These are phyloP conservation scores for Salvia splendens DNA, from an alignment of 257 asterid genomes.

Conservation along the genomic window DNA sequence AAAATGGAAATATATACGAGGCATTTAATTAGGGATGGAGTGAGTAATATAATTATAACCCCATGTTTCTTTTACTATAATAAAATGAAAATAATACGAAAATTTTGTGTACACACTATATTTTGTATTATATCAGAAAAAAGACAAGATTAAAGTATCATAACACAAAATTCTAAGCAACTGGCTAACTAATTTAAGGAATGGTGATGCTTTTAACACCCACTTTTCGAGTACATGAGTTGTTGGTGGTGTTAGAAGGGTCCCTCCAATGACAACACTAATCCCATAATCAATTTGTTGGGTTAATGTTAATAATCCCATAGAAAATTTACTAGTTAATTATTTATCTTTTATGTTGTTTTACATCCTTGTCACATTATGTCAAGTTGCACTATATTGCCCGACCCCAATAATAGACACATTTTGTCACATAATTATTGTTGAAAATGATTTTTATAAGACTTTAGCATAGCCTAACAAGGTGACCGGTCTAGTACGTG, in stretches of 20 bases:
- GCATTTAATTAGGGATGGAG: too few species aligned
- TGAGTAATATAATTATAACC: too few species aligned
- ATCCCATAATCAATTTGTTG: constrained; percentile 18
- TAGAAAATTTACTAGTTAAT: not conserved
- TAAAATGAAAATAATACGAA: too few species aligned
- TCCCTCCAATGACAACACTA: constrained; percentile 28
- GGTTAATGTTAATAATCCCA: not conserved
- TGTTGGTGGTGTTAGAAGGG: constrained; percentile 26
- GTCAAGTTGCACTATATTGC: constrained; percentile 23
- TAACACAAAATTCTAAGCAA: not conserved
- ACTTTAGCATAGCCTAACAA: constrained; percentile 23
- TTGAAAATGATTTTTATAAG: constrained; percentile 26
- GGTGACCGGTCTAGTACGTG: constrained; percentile 31
- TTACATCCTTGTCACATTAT: constrained; percentile 24
- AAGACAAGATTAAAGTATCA: not conserved
- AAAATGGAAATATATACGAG: too few species aligned
- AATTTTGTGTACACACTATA: too few species aligned
- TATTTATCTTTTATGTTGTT: constrained; percentile 13
- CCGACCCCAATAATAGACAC: constrained; percentile 30
- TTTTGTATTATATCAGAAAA: not conserved
- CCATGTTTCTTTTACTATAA: too few species aligned
- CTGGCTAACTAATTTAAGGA: not conserved
- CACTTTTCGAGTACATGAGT: not conserved
- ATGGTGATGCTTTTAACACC: not conserved
- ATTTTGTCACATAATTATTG: constrained; percentile 32